These are phyloP conservation scores for Santalum album DNA, from an alignment of 164 flowering plant species.

Conservation along the genomic window DNA sequence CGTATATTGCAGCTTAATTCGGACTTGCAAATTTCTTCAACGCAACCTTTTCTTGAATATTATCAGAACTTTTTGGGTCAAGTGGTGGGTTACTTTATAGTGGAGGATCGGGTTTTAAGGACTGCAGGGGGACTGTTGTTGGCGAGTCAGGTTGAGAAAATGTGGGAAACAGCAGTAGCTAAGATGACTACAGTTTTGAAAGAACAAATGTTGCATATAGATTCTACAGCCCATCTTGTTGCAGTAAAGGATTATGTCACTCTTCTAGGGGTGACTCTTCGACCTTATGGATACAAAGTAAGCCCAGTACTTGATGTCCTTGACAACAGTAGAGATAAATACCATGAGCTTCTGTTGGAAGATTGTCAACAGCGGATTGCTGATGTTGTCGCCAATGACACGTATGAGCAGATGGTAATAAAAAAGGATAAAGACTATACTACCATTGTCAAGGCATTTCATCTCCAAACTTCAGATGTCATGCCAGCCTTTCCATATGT, in stretches of 20 bases:
- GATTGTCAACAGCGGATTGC: conserved; percentile 66
- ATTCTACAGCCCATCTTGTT: conserved; percentile 71
- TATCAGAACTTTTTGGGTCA: conserved; percentile 71
- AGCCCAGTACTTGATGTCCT: conserved; percentile 55
- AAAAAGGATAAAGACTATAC: conserved; percentile 77
- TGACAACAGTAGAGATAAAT: conserved; percentile 58
- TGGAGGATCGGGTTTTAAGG: conserved; percentile 79
- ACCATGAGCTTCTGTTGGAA: conserved; percentile 74
- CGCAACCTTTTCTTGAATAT: conserved; percentile 73
- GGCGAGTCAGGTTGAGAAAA: conserved; percentile 55
- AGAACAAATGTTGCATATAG: conserved; percentile 67
- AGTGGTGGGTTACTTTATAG: conserved; percentile 79
- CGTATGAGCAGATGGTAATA: conserved; percentile 70
- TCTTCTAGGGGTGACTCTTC: conserved; percentile 67
- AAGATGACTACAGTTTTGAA: conserved; percentile 59
- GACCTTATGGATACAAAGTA: conserved; percentile 78
- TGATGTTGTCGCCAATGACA: conserved; percentile 50
- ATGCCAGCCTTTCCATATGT: conserved; percentile 86
- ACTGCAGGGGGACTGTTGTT: conserved; percentile 64
- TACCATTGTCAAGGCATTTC: conserved; percentile 51
- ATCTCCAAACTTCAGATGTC: conserved; percentile 65
- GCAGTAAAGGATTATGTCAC: conserved; percentile 81
- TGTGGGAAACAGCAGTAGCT: conserved; percentile 78
- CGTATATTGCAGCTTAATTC: conserved; percentile 69
- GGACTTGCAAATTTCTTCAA: conserved; percentile 66